Evolutionary conservation across 176 grass and related monocot genomes (phyloP).

Genomic region (Eleusine coracana): DNA sequence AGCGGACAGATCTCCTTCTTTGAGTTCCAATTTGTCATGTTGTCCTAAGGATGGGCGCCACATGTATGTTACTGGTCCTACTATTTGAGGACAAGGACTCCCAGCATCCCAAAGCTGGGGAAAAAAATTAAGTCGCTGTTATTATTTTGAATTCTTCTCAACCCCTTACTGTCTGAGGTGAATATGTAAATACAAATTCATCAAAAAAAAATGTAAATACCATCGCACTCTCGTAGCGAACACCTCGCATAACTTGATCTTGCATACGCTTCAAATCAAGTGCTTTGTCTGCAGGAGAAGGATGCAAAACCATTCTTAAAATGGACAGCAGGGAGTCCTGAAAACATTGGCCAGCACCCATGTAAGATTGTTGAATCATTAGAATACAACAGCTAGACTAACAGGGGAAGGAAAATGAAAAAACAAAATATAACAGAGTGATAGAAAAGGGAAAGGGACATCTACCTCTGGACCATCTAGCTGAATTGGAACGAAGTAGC

Average conservation of each 20-base stretch:
- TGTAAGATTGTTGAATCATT: not conserved
- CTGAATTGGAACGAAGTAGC: slow-evolving; percentile 69
- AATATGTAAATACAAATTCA: slow-evolving; percentile 59
- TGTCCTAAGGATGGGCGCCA: slow-evolving; percentile 53
- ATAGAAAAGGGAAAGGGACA: not conserved
- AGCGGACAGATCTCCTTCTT: slow-evolving; percentile 32
- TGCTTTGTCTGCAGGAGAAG: slow-evolving; percentile 33
- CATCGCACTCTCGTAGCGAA: slow-evolving; percentile 73
- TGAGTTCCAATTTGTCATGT: slow-evolving; percentile 10
- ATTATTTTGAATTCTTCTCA: slow-evolving; percentile 12
- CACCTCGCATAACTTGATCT: slow-evolving; percentile 57
- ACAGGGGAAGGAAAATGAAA: not conserved
- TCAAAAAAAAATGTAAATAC: slow-evolving; percentile 49
- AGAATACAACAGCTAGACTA: not conserved
- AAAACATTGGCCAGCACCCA: slow-evolving; percentile 32
- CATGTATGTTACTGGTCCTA: slow-evolving; percentile 84
- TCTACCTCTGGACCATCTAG: slow-evolving; percentile 73
- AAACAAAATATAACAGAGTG: not conserved
- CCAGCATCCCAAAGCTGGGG: slow-evolving; percentile 71
- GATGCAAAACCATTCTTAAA: slow-evolving; percentile 63
- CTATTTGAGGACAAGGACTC: slow-evolving; percentile 36
- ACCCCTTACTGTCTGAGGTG: slow-evolving; percentile 13
- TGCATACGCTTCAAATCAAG: slow-evolving; percentile 31
- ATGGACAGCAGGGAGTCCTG: slow-evolving; percentile 64
- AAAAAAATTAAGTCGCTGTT: slow-evolving; percentile 36